Base-by-base conservation (phyloP, 495 filamentous ascomycete species). In the Aspergillus hancockii region DNA sequence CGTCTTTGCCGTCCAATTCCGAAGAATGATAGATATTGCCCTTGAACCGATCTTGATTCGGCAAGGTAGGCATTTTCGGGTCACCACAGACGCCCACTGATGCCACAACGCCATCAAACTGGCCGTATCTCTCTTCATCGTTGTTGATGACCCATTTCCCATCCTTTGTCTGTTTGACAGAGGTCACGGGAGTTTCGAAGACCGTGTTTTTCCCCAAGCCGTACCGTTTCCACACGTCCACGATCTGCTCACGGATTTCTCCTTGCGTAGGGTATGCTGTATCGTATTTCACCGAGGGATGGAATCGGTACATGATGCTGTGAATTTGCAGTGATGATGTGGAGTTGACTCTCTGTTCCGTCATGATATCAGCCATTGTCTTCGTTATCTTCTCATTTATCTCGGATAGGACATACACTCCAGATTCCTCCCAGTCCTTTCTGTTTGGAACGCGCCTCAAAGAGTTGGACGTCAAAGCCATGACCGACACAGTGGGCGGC, bases 241-340 rank as follows among this genome's bases (percentile, higher is more conserved):
- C 76, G 30, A 94, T 87, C 65, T 91, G 84, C 16, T 80, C 78
- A 32, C 90, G 77, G 61, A 95, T 93, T 61, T 90, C 84, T 57
- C 85, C 70, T 34, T 89, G 85, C 49, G 86, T 80, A 0, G 91
- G 91, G 66, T 95, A 94, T 45, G 89, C 88, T 14, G 74, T 72
- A n/a, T 79, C 73, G 83, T 89, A 94, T 52, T 78, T 75, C 3
- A 95, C 83, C 0, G 88, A 90, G 0, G 91, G 91, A 58, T 92
- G 90, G 71, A 94, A 96, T 31, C 91, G 84, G 71, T 93, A 94
- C 90, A 94, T 93, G 58, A 92, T 73, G 43, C 86, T 90, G 68
- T 94, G 89, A 38, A 94, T 90, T 62, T 94, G 90, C 0, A 94
- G 81, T 43, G 87, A 81, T 1, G 89, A 91, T 10, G 90, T 93